Percentiles rank a stretch among this genome's conserved stretches.
phyloP scores from a whole-genome alignment of 2,329 filamentous ascomycete species.

The Monosporascus sp. region DNA sequence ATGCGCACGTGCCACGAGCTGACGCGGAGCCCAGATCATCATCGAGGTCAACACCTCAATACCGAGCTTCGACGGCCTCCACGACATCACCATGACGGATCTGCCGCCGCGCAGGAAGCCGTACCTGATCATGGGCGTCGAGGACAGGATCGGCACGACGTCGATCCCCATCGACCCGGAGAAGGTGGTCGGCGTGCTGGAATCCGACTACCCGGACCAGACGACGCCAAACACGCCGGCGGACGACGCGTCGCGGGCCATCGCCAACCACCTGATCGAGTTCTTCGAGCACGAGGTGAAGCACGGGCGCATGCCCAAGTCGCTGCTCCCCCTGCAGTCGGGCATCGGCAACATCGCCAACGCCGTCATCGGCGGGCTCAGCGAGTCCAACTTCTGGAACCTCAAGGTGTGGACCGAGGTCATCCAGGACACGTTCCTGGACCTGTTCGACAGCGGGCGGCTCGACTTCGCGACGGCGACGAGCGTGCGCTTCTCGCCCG shows the following conservation, averaged over 20 bases:
- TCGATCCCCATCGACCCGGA: slow-evolving; percentile 81
- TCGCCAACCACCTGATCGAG: slow-evolving; percentile 76
- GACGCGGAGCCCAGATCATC: slow-evolving; percentile 51
- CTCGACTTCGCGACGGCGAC: slow-evolving; percentile 88
- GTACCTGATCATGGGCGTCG: slow-evolving; percentile 77
- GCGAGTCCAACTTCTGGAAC: slow-evolving; percentile 76
- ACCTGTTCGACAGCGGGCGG: slow-evolving; percentile 83
- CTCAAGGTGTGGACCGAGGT: slow-evolving; percentile 93
- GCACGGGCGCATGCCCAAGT: slow-evolving; percentile 69
- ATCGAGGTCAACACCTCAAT: slow-evolving; percentile 87
- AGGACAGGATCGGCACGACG: slow-evolving; percentile 79
- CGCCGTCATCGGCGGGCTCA: slow-evolving; percentile 79
- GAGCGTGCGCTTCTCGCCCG: slow-evolving; percentile 83
- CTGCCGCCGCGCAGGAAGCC: slow-evolving; percentile 76
- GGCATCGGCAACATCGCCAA: slow-evolving; percentile 94
- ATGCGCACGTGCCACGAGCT: neutral
- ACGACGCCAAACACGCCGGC: slow-evolving; percentile 69
- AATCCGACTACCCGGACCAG: slow-evolving; percentile 76
- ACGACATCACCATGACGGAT: slow-evolving; percentile 89
- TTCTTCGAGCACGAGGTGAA: slow-evolving; percentile 78
- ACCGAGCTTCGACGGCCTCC: slow-evolving; percentile 79
- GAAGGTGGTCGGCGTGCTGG: slow-evolving; percentile 77
- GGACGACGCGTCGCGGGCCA: slow-evolving; percentile 66
- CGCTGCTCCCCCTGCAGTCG: slow-evolving; percentile 75
- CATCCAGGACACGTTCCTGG: slow-evolving; percentile 86